Evolutionary conservation across 2,329 filamentous ascomycete genomes (phyloP).

Genomic region (Parascedosporium putredinis): DNA sequence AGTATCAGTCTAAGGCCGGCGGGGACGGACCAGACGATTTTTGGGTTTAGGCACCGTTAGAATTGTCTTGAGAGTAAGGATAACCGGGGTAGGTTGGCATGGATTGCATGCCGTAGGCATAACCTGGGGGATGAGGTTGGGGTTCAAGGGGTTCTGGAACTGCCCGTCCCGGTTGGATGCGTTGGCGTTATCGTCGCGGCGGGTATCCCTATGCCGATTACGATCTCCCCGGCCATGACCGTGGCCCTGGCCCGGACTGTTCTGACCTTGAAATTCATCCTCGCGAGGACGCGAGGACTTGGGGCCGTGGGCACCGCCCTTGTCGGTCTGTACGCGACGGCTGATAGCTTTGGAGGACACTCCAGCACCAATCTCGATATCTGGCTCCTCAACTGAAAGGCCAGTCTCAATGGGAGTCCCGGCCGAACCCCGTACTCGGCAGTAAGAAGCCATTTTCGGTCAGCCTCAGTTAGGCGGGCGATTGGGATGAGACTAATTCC

Average conservation of each 20-base stretch:
- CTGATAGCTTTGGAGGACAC: constrained; percentile 87
- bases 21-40: too few species aligned
- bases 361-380: constrained; percentile 95
- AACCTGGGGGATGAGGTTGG: constrained; percentile 7
- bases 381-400: constrained; percentile 89
- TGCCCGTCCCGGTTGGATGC: background rate
- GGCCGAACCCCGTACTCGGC: constrained; percentile 91
- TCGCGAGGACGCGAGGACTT: constrained; percentile 41
- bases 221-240: background rate
- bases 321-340: constrained; percentile 59
- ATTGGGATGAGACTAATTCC: constrained; percentile 93
- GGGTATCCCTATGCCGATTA: background rate
- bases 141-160: constrained; percentile 7
- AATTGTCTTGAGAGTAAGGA: constrained; percentile 4
- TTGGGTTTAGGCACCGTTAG: background rate
- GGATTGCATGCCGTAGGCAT: constrained; percentile 4
- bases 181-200: constrained; percentile 2
- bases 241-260: too few species aligned
- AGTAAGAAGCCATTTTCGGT: constrained; percentile 93
- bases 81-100: constrained; percentile 8
- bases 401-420: constrained; percentile 70
- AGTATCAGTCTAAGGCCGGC: background rate
- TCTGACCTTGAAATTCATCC: background rate
- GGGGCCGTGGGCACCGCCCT: constrained; percentile 53
- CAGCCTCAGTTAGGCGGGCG: constrained; percentile 83